phyloP scores from a whole-genome alignment of 768 basidiomycete species.

The Agrocybe praecox region DNA sequence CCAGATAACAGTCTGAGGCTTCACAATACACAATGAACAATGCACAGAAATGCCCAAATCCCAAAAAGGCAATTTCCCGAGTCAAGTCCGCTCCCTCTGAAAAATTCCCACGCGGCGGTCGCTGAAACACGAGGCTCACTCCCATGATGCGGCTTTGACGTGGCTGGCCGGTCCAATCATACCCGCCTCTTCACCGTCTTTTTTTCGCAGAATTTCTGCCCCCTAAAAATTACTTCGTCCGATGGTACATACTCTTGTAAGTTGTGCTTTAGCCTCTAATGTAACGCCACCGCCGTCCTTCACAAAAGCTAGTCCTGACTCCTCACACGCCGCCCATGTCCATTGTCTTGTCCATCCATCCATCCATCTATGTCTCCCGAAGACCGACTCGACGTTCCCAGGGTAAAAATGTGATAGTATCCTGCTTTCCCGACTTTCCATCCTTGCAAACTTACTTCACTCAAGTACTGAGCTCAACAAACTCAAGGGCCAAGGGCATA shows the following conservation, averaged over 20 bases:
- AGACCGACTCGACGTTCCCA: too few relatives aligned
- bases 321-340: not conserved
- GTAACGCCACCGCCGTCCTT: not conserved
- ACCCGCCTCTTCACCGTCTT: not conserved
- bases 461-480: too few relatives aligned
- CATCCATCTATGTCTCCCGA: not conserved
- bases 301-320: too few relatives aligned
- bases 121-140: constrained; percentile 20
- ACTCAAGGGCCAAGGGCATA: too few relatives aligned
- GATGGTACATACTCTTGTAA: too few relatives aligned
- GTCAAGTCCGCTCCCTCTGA: constrained; percentile 5
- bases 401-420: too few relatives aligned
- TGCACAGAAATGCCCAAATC: not conserved
- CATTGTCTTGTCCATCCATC: not conserved
- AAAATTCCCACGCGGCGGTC: constrained; percentile 14
- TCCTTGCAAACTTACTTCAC: too few relatives aligned
- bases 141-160: constrained; percentile 8
- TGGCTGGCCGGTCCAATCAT: not conserved
- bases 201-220: too few relatives aligned
- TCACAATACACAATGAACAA: too few relatives aligned
- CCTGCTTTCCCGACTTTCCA: too few relatives aligned
- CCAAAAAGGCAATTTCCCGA: constrained; percentile 7
- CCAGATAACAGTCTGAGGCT: too few relatives aligned
- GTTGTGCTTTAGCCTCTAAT: not conserved
- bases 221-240: too few relatives aligned